Evolutionary conservation across 2,329 filamentous ascomycete species (phyloP).

Genomic region (Stenocarpella maydis): DNA sequence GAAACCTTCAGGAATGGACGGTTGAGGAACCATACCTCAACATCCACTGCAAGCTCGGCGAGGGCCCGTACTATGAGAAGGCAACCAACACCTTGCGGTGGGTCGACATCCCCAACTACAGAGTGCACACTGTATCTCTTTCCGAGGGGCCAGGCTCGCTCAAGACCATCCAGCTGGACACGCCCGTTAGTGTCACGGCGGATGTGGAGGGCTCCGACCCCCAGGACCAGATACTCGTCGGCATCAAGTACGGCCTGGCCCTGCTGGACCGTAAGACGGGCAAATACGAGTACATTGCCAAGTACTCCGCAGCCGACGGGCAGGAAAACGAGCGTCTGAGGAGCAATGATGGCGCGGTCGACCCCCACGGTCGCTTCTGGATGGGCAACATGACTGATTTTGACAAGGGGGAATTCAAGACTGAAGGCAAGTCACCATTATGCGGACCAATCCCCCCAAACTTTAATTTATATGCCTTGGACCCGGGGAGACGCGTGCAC

Average conservation of each 20-base stretch:
- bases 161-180: constrained; percentile 65
- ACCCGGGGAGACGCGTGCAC: background rate
- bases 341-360: constrained; percentile 84
- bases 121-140: constrained; percentile 76
- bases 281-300: constrained; percentile 60
- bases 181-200: constrained; percentile 72
- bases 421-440: constrained; percentile 59
- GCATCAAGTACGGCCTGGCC: constrained; percentile 84
- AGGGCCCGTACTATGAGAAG: constrained; percentile 78
- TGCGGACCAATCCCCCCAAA: background rate
- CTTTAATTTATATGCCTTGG: background rate
- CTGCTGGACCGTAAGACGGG: constrained; percentile 72
- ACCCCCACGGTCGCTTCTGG: constrained; percentile 84
- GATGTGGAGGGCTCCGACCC: constrained; percentile 75
- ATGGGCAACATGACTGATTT: constrained; percentile 86
- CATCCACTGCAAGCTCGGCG: constrained; percentile 72
- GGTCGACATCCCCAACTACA: constrained; percentile 82
- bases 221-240: constrained; percentile 74
- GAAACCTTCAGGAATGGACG: constrained; percentile 57
- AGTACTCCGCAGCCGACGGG: constrained; percentile 51
- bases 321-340: constrained; percentile 62
- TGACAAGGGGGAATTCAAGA: constrained; percentile 62
- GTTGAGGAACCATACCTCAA: constrained; percentile 65
- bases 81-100: constrained; percentile 73
- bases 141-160: constrained; percentile 68